Conservation (phyloP, 768 basidiomycete species). For the Auricularia sp. region DNA sequence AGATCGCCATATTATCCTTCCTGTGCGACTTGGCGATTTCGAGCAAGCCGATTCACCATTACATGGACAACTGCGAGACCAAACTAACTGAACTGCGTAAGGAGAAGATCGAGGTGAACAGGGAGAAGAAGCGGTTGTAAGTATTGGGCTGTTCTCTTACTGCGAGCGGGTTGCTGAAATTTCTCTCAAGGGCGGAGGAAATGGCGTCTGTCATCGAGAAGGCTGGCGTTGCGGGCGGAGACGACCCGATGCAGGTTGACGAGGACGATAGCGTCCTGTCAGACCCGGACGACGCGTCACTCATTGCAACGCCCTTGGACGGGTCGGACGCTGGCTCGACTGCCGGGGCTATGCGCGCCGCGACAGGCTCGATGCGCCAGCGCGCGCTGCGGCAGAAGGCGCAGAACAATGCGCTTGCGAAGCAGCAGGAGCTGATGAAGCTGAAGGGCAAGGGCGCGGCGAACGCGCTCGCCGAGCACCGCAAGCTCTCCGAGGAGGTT, state of each 20-base stretch:
- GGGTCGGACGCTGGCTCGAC: constrained; percentile 51
- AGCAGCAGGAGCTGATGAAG: constrained; percentile 71
- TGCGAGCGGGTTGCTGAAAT: constrained; percentile 4
- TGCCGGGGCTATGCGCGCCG: constrained; percentile 28
- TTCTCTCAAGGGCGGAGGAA: constrained; percentile 49
- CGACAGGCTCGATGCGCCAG: constrained; percentile 28
- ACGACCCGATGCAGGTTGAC: constrained; percentile 41
- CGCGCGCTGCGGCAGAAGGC: constrained; percentile 37
- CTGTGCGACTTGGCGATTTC: constrained; percentile 85
- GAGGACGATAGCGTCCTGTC: constrained; percentile 66
- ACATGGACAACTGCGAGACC: constrained; percentile 86
- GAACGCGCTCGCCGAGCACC: constrained; percentile 73
- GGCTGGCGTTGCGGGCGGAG: constrained; percentile 27
- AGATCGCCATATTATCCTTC: constrained; percentile 77
- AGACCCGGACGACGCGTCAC: constrained; percentile 34
- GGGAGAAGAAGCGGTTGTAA: constrained; percentile 79
- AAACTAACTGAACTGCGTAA: constrained; percentile 87
- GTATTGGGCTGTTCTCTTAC: constrained; percentile 21
- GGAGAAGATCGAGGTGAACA: constrained; percentile 91
- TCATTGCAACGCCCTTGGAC: constrained; percentile 33
- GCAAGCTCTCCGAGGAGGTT: constrained; percentile 79
- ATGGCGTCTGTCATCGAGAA: constrained; percentile 51
- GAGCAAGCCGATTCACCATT: constrained; percentile 76
- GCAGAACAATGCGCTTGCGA: constrained; percentile 50
- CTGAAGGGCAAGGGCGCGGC: constrained; percentile 71